These are phyloP conservation scores for Crithidia mellificae DNA, from an alignment of 208 protist species.

Conservation along the genomic window DNA sequence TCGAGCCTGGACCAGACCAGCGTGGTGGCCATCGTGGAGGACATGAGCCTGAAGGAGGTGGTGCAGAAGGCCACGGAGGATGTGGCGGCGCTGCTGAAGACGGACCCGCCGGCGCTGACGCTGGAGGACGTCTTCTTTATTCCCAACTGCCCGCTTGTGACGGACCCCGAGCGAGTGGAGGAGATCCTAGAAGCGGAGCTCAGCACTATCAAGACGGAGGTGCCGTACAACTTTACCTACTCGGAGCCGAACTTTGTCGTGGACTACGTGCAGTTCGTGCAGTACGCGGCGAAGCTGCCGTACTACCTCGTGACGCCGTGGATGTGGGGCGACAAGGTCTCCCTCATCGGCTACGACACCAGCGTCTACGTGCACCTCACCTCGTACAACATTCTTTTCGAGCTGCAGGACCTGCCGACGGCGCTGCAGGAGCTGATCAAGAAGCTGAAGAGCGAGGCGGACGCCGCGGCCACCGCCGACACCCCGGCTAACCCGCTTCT, in stretches of 20 bases:
- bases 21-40: conserved; percentile 57
- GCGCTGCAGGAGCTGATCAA: conserved; percentile 36
- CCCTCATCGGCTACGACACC: conserved; percentile 67
- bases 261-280: conserved; percentile 81
- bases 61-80: conserved; percentile 38
- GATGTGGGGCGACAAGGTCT: conserved; percentile 81
- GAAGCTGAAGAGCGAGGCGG: conserved; percentile 33
- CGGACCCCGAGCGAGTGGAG: conserved; percentile 51
- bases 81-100: conserved; percentile 35
- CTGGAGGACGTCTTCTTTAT: conserved; percentile 68
- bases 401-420: conserved; percentile 29
- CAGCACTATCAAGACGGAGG: conserved; percentile 30
- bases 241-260: conserved; percentile 82
- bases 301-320: conserved; percentile 75
- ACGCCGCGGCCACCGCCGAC: conserved; percentile 10
- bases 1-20: conserved; percentile 34
- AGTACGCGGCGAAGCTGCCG: conserved; percentile 56
- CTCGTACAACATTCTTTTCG: conserved; percentile 77
- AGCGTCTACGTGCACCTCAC: conserved; percentile 76
- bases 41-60: conserved; percentile 39
- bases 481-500: conserved; percentile 16
- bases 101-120: conserved; percentile 32
- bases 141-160: conserved; percentile 55
- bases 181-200: conserved; percentile 57
- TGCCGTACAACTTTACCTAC: conserved; percentile 67